Conservation (phyloP, 257 asterid genomes). For the Mentha longifolia region DNA sequence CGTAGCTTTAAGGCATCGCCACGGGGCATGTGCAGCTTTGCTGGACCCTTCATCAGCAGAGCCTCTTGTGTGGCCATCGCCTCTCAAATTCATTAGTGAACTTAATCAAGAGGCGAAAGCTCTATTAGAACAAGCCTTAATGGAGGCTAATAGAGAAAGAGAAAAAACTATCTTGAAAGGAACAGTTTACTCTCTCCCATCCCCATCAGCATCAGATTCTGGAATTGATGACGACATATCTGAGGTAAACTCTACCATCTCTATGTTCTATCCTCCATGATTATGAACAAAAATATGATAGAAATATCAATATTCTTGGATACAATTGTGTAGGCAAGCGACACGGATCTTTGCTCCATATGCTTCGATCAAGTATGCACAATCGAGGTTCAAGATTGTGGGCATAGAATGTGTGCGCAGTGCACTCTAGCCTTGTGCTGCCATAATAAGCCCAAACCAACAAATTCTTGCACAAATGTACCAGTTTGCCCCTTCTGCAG, state of each 20-base stretch:
- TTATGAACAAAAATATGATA: neutral
- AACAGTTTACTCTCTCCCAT: slow-evolving; percentile 49
- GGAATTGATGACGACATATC: slow-evolving; percentile 65
- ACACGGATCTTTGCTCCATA: slow-evolving; percentile 84
- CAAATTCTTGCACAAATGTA: slow-evolving; percentile 45
- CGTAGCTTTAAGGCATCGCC: slow-evolving; percentile 74
- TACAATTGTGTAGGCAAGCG: slow-evolving; percentile 58
- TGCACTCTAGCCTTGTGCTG: slow-evolving; percentile 90
- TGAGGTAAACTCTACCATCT: slow-evolving; percentile 51
- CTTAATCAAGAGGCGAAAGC: slow-evolving; percentile 84
- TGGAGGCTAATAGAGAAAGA: slow-evolving; percentile 83
- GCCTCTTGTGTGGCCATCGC: slow-evolving; percentile 99
- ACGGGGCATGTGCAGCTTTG: slow-evolving; percentile 86
- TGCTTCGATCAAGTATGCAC: slow-evolving; percentile 93
- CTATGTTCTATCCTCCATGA: neutral
- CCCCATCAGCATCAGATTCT: slow-evolving; percentile 65
- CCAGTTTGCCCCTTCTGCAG: slow-evolving; percentile 97
- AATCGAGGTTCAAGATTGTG: slow-evolving; percentile 86
- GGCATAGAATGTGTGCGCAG: slow-evolving; percentile 97
- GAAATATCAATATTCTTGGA: slow-evolving; percentile 8
- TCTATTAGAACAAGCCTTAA: slow-evolving; percentile 74
- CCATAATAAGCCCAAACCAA: slow-evolving; percentile 87
- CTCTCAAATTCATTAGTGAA: slow-evolving; percentile 84
- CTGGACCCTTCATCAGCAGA: slow-evolving; percentile 91
- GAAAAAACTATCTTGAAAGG: slow-evolving; percentile 77